Conservation (phyloP, 805 yeast species). For the Metschnikowia bowlesiae region DNA sequence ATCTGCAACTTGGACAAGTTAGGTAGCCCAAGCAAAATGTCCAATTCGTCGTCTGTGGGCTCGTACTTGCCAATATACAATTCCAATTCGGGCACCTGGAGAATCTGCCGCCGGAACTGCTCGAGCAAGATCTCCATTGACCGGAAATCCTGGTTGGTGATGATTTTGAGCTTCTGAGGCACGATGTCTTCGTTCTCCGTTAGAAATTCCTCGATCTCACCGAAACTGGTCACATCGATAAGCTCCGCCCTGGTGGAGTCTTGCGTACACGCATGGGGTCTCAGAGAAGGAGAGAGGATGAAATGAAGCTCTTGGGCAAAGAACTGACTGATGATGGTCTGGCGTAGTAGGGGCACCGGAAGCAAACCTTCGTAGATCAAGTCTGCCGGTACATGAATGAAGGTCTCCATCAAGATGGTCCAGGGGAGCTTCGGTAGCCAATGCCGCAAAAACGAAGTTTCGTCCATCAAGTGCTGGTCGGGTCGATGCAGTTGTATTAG, state of each 20-base stretch:
- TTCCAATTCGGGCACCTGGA: constrained; percentile 19
- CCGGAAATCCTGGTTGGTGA: constrained; percentile 29
- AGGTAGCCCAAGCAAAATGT: constrained; percentile 20
- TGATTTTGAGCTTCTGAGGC: constrained; percentile 25
- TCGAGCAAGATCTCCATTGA: constrained; percentile 24
- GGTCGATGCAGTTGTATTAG: background rate
- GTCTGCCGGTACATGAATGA: constrained; percentile 8
- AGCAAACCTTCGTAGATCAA: constrained; percentile 11
- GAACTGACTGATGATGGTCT: constrained; percentile 22
- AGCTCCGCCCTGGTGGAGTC: constrained; percentile 10
- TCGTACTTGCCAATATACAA: constrained; percentile 26
- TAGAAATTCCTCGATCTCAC: constrained; percentile 32
- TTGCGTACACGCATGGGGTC: constrained; percentile 17
- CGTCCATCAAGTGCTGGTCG: constrained; percentile 1
- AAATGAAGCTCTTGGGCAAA: constrained; percentile 32
- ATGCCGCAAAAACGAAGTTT: constrained; percentile 4
- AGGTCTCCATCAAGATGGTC: constrained; percentile 10
- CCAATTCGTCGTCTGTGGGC: constrained; percentile 18
- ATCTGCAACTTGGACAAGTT: constrained; percentile 30
- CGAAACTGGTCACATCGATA: constrained; percentile 21
- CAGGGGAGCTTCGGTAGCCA: constrained; percentile 14
- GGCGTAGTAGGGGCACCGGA: constrained; percentile 18
- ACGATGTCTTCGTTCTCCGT: constrained; percentile 23
- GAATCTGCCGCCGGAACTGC: constrained; percentile 17
- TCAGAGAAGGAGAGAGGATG: constrained; percentile 26